Conservation (phyloP, 768 basidiomycete genomes). For the Cytidiella melzeri region DNA sequence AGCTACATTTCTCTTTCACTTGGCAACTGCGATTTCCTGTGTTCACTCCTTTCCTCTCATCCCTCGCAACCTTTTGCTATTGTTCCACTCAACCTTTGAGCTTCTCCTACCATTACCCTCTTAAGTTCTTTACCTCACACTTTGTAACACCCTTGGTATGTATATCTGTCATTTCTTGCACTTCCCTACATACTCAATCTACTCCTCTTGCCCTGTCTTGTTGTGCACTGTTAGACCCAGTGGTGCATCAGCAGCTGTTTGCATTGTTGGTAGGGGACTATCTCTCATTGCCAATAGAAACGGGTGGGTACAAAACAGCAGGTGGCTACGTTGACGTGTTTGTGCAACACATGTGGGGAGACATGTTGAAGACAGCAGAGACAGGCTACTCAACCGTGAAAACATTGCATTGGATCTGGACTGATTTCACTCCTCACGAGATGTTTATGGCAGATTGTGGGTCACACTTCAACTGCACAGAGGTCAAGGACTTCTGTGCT, state of each 20-base stretch:
- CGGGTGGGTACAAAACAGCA: slow-evolving; percentile 26
- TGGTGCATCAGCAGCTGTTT: slow-evolving; percentile 31
- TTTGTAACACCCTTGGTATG: no score
- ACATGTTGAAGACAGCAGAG: slow-evolving; percentile 22
- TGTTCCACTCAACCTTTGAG: no score
- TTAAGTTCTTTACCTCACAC: no score
- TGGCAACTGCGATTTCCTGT: no score
- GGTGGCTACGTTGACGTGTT: slow-evolving; percentile 26
- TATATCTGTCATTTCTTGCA: no score
- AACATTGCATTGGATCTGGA: slow-evolving; percentile 18
- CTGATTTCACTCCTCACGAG: slow-evolving; percentile 21
- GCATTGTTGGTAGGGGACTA: slow-evolving; percentile 33
- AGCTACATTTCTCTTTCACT: no score
- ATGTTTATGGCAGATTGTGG: slow-evolving; percentile 35
- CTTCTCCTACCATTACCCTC: no score
- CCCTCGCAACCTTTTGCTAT: no score
- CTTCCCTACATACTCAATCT: no score
- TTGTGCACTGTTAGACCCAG: slow-evolving; percentile 31
- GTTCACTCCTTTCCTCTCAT: no score
- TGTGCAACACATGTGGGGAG: slow-evolving; percentile 20
- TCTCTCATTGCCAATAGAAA: slow-evolving; percentile 29
- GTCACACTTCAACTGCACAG: slow-evolving; percentile 30
- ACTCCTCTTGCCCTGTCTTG: slow-evolving; percentile 21
- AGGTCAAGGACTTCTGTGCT: slow-evolving; percentile 25
- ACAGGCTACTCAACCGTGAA: slow-evolving; percentile 24